Evolutionary conservation across 2,329 filamentous ascomycete genomes (phyloP).

Genomic region (Chalaropsis thielavioides): DNA sequence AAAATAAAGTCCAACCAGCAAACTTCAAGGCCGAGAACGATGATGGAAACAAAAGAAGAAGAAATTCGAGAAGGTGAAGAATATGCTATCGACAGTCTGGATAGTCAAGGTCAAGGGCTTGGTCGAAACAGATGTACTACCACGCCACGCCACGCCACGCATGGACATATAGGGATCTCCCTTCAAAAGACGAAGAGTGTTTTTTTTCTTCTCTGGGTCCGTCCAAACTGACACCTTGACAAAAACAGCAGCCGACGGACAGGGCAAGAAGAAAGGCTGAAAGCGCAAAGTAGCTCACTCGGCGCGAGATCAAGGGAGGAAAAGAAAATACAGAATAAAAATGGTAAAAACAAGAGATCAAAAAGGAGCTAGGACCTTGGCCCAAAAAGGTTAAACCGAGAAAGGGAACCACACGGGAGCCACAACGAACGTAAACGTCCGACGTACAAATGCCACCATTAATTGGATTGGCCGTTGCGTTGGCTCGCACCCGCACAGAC

Average conservation of each 20-base stretch:
- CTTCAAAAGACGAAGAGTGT: neutral
- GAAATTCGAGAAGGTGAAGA: neutral
- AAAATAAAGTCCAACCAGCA: neutral
- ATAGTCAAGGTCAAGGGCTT: neutral
- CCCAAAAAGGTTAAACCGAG: slow-evolving; percentile 3
- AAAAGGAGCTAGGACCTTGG: slow-evolving; percentile 4
- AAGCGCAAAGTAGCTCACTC: neutral
- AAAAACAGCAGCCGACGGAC: neutral
- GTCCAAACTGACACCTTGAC: neutral
- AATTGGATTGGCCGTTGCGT: neutral
- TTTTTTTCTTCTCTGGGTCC: neutral
- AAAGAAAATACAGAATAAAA: neutral
- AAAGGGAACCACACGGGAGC: neutral
- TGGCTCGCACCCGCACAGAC: neutral
- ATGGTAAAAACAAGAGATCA: neutral
- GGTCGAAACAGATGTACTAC: neutral
- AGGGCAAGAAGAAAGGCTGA: neutral
- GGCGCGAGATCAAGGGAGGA: neutral
- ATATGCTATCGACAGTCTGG: neutral
- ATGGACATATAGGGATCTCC: neutral
- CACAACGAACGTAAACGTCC: neutral
- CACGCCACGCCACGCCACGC: neutral
- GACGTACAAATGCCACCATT: neutral
- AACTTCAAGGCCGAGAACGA: neutral
- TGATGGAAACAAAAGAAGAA: neutral